Evolutionary conservation across 805 yeast species (phyloP), one percentile per base, ranked within the genome.

Genomic region (Schwanniomyces sp.): DNA sequence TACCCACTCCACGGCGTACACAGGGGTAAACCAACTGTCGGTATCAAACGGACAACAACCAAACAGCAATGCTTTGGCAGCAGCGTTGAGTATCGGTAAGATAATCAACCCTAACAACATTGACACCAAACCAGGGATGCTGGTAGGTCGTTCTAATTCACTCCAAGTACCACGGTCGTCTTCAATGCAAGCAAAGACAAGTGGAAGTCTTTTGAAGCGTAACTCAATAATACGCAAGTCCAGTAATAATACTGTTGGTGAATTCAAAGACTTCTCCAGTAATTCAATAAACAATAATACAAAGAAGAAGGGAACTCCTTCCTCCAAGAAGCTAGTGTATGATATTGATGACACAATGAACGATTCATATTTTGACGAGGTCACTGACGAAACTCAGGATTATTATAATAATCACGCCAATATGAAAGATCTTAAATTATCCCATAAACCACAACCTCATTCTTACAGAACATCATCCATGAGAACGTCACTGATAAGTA

Each of bases 21-120:
- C 78, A 5, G 78, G 77, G 21, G 77, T 73, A 21, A 70, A 70
- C 51, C 73, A 63, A 46, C 51, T 58, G 7, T 63, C 70, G 1
- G 40, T 37, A 11, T 69, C 69, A 7, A 53, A 66, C 5, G 45
- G 62, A 12, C 59, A 50, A 44, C 72, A 70, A 47, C 78, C 78
- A 17, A 64, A 57, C 52, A 57, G 63, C 40, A 59, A 61, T 38
- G 78, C 78, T 16, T 56, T 68, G 60, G 78, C 78, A 4, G 78
- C 78, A 4, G 78, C 78, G 1, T 55, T 70, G 41, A 66, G 76
- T 27, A 73, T 73, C 50, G 78, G 78, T 14, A 59, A 72, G 16
- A 10, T 40, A 9, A 10, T 34, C 38, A 34, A 45, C 5, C 18
- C 5, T 25, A 25, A 39, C 5, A 12, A 25, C 7, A 7, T 12